A percentile compares a stretch with the other conserved stretches of the same genome.
These are phyloP conservation scores for Phialophora expanda DNA, from an alignment of 2,329 filamentous ascomycete species.

Conservation along the genomic window DNA sequence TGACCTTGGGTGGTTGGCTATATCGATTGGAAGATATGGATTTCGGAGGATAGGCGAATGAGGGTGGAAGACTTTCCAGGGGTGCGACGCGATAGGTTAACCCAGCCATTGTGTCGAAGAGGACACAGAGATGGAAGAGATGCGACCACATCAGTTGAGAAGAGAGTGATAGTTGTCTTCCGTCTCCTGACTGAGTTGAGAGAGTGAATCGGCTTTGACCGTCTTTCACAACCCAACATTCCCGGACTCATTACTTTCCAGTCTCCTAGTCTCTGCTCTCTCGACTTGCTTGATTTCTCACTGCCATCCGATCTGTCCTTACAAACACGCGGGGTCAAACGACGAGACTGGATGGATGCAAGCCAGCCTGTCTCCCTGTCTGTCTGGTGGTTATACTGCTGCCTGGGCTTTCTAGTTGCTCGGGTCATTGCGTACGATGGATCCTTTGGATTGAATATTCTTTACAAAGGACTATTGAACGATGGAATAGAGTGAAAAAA, in stretches of 20 bases:
- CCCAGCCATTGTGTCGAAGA: background rate
- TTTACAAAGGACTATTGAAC: background rate
- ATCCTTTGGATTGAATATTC: background rate
- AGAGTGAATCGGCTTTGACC: background rate
- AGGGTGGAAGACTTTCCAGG: background rate
- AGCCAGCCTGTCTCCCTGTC: too few species aligned
- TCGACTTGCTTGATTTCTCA: too few species aligned
- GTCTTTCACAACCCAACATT: background rate
- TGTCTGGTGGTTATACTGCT: too few species aligned
- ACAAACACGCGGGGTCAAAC: background rate
- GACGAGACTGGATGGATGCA: background rate
- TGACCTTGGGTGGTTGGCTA: background rate
- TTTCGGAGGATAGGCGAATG: background rate
- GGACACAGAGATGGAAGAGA: background rate
- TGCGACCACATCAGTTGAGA: background rate
- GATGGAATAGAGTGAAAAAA: background rate
- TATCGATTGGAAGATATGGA: background rate
- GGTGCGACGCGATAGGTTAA: background rate
- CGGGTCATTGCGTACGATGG: background rate
- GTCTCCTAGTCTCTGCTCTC: background rate
- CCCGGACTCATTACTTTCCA: background rate
- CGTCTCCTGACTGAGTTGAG: too few species aligned
- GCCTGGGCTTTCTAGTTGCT: too few species aligned
- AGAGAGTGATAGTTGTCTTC: background rate
- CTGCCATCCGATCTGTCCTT: background rate